These are phyloP conservation scores for Diplodia intermedia DNA, from an alignment of 2,329 filamentous ascomycete species.

Conservation along the genomic window DNA sequence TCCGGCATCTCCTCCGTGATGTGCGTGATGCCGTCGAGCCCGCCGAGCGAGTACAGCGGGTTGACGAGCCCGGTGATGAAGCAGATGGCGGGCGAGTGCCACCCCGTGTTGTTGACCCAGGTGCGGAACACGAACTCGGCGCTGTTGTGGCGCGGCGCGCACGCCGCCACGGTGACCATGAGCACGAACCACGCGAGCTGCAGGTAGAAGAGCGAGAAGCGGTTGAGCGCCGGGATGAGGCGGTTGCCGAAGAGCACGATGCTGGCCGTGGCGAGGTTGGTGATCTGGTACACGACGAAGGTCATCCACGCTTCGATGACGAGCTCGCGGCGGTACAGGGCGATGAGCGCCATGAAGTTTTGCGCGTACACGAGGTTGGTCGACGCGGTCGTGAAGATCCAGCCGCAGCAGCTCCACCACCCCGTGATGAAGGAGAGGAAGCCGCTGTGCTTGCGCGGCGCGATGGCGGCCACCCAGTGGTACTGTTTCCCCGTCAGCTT, in stretches of 20 bases:
- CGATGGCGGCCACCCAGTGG: slow-evolving; percentile 35
- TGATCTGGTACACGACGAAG: slow-evolving; percentile 33
- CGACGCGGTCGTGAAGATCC: slow-evolving; percentile 34
- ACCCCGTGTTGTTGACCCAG: slow-evolving; percentile 62
- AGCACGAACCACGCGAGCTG: slow-evolving; percentile 46
- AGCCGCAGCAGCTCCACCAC: slow-evolving; percentile 32
- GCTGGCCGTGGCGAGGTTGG: slow-evolving; percentile 32
- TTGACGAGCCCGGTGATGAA: slow-evolving; percentile 35
- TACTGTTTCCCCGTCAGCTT: slow-evolving; percentile 23
- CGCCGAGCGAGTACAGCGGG: slow-evolving; percentile 31
- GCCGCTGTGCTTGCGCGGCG: slow-evolving; percentile 31
- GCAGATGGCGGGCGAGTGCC: slow-evolving; percentile 49
- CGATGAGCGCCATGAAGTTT: slow-evolving; percentile 34
- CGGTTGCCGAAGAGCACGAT: slow-evolving; percentile 34
- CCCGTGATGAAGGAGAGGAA: slow-evolving; percentile 34
- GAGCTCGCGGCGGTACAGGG: slow-evolving; percentile 31
- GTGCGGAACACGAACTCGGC: slow-evolving; percentile 60
- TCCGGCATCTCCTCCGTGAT: slow-evolving; percentile 33
- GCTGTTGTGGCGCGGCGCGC: slow-evolving; percentile 54
- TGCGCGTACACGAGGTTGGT: slow-evolving; percentile 35
- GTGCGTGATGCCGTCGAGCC: slow-evolving; percentile 33
- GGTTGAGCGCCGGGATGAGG: slow-evolving; percentile 34
- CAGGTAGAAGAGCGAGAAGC: slow-evolving; percentile 33
- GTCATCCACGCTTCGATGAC: slow-evolving; percentile 34
- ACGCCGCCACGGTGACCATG: slow-evolving; percentile 57